These are phyloP conservation scores for Tuber brumale DNA, from an alignment of 495 filamentous ascomycete species.

Conservation along the genomic window DNA sequence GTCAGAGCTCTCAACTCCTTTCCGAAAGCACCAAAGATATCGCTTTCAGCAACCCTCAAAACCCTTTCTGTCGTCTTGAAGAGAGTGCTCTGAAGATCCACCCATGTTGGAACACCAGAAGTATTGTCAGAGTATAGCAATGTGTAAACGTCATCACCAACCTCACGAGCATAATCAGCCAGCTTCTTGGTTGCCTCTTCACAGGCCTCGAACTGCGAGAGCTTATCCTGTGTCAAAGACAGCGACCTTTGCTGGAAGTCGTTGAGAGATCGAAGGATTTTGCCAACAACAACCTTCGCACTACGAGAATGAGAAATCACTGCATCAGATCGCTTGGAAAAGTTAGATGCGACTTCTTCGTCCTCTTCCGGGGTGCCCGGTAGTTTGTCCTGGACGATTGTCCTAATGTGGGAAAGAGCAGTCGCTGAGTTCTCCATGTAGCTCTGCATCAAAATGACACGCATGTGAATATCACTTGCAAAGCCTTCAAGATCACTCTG, in stretches of 20 bases:
- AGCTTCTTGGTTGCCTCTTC: constrained; percentile 60
- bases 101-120: constrained; percentile 45
- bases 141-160: constrained; percentile 59
- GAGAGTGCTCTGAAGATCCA: constrained; percentile 59
- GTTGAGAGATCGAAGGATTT: constrained; percentile 68
- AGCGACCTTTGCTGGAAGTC: constrained; percentile 73
- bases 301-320: constrained; percentile 70
- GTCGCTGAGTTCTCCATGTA: constrained; percentile 71
- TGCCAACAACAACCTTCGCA: constrained; percentile 74
- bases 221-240: constrained; percentile 59
- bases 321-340: constrained; percentile 63
- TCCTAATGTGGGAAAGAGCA: constrained; percentile 56
- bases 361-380: constrained; percentile 51
- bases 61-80: constrained; percentile 51
- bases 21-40: constrained; percentile 61
- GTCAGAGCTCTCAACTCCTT: constrained; percentile 61
- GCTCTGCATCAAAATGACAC: constrained; percentile 65
- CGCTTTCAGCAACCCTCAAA: constrained; percentile 52
- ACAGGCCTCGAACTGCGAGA: constrained; percentile 52
- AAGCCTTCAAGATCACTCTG: constrained; percentile 64
- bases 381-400: constrained; percentile 59
- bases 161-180: constrained; percentile 58
- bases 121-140: constrained; percentile 61
- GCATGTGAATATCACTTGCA: constrained; percentile 71
- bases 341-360: constrained; percentile 57